Evolutionary conservation across 768 basidiomycete genomes (phyloP).

Genomic region (Mycena pura): DNA sequence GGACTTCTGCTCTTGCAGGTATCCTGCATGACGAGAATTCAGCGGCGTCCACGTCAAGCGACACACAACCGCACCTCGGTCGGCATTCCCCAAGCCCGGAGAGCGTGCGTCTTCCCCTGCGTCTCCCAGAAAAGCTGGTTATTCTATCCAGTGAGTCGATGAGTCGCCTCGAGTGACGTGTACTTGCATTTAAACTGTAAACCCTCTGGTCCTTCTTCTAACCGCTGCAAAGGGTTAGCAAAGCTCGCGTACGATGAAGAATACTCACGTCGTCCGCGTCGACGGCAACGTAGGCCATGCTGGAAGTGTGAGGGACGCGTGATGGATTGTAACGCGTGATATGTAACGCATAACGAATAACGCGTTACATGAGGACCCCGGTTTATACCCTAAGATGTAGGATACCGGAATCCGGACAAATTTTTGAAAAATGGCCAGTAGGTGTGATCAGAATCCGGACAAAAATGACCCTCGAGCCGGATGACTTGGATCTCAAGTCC

Average conservation of each 20-base stretch:
- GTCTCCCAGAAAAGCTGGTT: constrained; percentile 67
- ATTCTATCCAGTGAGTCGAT: neutral
- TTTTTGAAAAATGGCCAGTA: too few species aligned
- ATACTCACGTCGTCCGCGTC: constrained; percentile 70
- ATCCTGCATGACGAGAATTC: constrained; percentile 52
- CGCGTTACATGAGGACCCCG: too few species aligned
- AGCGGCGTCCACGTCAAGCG: neutral
- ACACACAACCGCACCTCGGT: constrained; percentile 48
- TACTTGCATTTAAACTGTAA: constrained; percentile 75
- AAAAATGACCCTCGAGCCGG: too few species aligned
- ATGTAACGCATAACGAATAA: too few species aligned
- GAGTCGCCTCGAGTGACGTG: constrained; percentile 1
- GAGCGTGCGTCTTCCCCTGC: constrained; percentile 37
- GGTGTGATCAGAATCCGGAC: too few species aligned
- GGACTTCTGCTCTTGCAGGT: constrained; percentile 61
- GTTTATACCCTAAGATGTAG: too few species aligned
- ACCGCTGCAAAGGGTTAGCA: constrained; percentile 39
- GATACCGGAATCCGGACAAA: too few species aligned
- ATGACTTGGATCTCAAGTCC: too few species aligned
- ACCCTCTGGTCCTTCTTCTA: constrained; percentile 73
- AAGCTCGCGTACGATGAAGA: neutral
- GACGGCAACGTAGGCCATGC: constrained; percentile 78
- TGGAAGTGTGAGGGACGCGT: too few species aligned
- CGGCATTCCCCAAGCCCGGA: constrained; percentile 55
- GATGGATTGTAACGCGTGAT: too few species aligned